Evolutionary conservation across 2,329 filamentous ascomycete species (phyloP).

Genomic region (Pseudogymnoascus sp.): DNA sequence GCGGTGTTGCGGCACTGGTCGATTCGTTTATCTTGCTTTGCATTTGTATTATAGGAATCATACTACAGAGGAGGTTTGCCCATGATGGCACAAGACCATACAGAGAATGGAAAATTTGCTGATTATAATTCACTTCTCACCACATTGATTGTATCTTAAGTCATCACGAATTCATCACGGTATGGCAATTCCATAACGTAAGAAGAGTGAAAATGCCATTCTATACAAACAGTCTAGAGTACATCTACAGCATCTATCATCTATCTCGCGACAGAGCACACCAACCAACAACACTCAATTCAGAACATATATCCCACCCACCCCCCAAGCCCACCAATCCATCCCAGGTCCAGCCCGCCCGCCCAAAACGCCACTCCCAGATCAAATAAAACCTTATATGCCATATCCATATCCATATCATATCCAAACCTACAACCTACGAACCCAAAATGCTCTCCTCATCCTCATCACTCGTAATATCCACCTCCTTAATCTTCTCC

Average conservation of each 20-base stretch:
- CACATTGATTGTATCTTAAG: background rate
- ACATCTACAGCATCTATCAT: conserved; percentile 1
- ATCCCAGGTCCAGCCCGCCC: background rate
- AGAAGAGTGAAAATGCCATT: background rate
- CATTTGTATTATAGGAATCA: background rate
- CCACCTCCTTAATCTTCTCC: conserved; percentile 53
- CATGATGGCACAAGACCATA: background rate
- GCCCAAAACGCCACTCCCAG: background rate
- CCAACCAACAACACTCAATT: background rate
- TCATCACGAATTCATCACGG: background rate
- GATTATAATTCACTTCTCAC: background rate
- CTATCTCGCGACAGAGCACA: conserved; percentile 1
- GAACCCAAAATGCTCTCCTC: background rate
- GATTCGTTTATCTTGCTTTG: background rate
- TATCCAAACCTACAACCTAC: background rate
- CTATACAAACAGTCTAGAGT: background rate
- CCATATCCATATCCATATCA: background rate
- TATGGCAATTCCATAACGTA: background rate
- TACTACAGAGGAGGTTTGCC: background rate
- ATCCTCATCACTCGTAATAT: conserved; percentile 36
- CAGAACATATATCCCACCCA: background rate
- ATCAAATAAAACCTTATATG: background rate
- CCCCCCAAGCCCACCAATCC: background rate
- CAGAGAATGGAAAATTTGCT: conserved; percentile 1
- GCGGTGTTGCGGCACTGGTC: background rate